phyloP scores from a whole-genome alignment of 177 flowering plant species.

The Telopea speciosissima region DNA sequence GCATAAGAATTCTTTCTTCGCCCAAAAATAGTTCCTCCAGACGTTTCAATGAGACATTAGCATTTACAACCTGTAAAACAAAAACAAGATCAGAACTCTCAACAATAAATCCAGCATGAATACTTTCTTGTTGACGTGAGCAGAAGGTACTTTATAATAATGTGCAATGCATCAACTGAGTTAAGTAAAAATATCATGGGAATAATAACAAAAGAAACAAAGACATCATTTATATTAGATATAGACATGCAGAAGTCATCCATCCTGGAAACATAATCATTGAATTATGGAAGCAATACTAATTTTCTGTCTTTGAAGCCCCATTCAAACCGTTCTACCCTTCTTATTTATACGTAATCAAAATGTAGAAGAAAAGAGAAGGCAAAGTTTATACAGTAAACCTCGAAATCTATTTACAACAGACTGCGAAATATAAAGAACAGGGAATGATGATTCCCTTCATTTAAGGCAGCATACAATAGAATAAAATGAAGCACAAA shows the following conservation, averaged over 20 bases:
- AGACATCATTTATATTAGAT: not conserved
- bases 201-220: not conserved
- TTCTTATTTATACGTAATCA: too few relatives aligned
- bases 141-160: not conserved
- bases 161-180: not conserved
- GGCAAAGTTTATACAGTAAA: too few relatives aligned
- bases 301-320: too few relatives aligned
- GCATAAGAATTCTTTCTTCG: slow-evolving; percentile 83
- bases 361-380: too few relatives aligned
- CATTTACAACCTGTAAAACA: slow-evolving; percentile 77
- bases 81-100: slow-evolving; percentile 2
- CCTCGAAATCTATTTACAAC: too few relatives aligned
- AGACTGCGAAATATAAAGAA: too few relatives aligned
- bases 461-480: too few relatives aligned
- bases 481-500: too few relatives aligned
- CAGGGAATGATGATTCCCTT: too few relatives aligned
- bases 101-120: not conserved
- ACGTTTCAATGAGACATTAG: slow-evolving; percentile 88
- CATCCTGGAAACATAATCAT: not conserved
- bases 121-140: not conserved
- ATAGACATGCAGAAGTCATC: not conserved
- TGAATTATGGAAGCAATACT: too few relatives aligned
- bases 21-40: slow-evolving; percentile 78
- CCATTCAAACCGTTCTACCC: too few relatives aligned
- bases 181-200: not conserved